A percentile compares a stretch with the other conserved stretches of the same genome.
These are phyloP conservation scores for Salvia hispanica DNA, from an alignment of 257 asterid species.

Conservation along the genomic window DNA sequence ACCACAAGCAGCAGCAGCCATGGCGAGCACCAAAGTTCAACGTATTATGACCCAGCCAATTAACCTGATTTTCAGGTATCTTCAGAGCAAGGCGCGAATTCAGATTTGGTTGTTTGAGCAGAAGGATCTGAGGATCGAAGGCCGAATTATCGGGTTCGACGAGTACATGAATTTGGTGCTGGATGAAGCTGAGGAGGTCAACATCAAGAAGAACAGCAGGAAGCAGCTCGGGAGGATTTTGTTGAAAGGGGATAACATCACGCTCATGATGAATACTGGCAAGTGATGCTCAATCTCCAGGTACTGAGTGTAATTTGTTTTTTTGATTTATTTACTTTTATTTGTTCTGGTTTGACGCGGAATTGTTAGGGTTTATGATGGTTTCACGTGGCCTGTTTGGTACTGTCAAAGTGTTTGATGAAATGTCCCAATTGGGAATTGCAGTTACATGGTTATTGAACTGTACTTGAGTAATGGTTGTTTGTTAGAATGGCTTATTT, in stretches of 20 bases:
- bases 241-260: slow-evolving; percentile 64
- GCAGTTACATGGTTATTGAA: neutral
- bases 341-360: neutral
- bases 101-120: slow-evolving; percentile 76
- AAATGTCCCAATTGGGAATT: slow-evolving; percentile 30
- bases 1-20: slow-evolving; percentile 46
- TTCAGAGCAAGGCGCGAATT: slow-evolving; percentile 68
- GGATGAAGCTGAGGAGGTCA: slow-evolving; percentile 62
- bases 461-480: neutral
- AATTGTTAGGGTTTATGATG: slow-evolving; percentile 2
- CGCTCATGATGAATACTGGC: slow-evolving; percentile 64
- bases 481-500: neutral
- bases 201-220: slow-evolving; percentile 51
- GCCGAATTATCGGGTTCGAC: slow-evolving; percentile 64
- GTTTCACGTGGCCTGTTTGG: neutral
- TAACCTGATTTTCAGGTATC: slow-evolving; percentile 67
- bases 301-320: slow-evolving; percentile 25
- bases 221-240: slow-evolving; percentile 62
- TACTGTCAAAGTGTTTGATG: slow-evolving; percentile 28
- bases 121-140: slow-evolving; percentile 67
- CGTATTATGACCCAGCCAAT: slow-evolving; percentile 63
- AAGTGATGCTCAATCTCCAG: slow-evolving; percentile 40
- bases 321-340: neutral
- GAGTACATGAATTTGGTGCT: slow-evolving; percentile 68
- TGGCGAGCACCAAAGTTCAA: slow-evolving; percentile 63